Conservation (phyloP, 148 eudicot species). For the Mesembryanthemum crystallinum region DNA sequence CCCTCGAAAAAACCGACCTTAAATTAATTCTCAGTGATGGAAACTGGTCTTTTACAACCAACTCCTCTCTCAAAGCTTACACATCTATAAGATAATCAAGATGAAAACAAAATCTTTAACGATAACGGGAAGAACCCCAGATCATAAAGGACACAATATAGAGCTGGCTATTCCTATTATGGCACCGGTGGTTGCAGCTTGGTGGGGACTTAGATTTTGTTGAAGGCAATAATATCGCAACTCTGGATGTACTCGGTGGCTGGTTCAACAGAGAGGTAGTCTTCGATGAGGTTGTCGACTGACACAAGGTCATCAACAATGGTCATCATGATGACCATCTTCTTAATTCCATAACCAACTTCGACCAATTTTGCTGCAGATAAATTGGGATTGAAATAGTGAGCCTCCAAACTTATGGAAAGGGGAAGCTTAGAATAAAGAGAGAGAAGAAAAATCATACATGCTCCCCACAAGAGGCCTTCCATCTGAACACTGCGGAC, state of each 20-base stretch:
- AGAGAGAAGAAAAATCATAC: slow-evolving; percentile 35
- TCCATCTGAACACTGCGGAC: slow-evolving; percentile 80
- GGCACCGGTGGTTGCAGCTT: neutral
- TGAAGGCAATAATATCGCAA: slow-evolving; percentile 95
- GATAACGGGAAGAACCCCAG: neutral
- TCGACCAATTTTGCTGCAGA: slow-evolving; percentile 80
- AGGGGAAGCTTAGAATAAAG: neutral
- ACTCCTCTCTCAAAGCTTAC: slow-evolving; percentile 9
- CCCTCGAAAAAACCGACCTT: neutral
- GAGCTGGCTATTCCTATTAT: neutral
- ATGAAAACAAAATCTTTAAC: slow-evolving; percentile 25
- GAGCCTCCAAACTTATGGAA: neutral
- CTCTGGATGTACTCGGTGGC: slow-evolving; percentile 79
- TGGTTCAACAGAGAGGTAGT: slow-evolving; percentile 70
- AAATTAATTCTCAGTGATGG: neutral
- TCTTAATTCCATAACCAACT: slow-evolving; percentile 94
- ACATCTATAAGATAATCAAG: neutral
- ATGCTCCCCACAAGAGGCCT: slow-evolving; percentile 97
- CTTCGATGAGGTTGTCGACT: slow-evolving; percentile 78
- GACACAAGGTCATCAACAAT: slow-evolving; percentile 93
- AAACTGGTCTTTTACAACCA: slow-evolving; percentile 1
- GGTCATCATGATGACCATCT: slow-evolving; percentile 83
- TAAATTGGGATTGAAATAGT: neutral
- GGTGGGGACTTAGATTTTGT: slow-evolving; percentile 64
- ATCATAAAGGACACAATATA: neutral